Percentiles rank a stretch among this genome's conserved stretches.
Evolutionary conservation across 1,139 yeast genomes (phyloP).

Genomic region (Pichia sp.): DNA sequence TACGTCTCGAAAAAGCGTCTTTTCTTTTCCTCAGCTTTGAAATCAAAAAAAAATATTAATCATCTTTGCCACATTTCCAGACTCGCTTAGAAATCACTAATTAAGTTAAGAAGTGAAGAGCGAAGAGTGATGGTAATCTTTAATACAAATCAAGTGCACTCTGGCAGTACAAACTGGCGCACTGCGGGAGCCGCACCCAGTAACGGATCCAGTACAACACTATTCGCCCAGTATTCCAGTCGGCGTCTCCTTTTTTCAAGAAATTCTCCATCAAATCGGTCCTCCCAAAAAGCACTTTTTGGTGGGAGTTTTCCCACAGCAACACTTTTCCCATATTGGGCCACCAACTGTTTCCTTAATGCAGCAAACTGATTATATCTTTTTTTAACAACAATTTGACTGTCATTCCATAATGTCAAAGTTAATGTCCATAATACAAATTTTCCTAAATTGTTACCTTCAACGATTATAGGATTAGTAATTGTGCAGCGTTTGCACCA

Average conservation of each 20-base stretch:
- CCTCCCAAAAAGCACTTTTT: slow-evolving; percentile 32
- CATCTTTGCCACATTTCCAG: too few species aligned
- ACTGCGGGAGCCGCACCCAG: slow-evolving; percentile 52
- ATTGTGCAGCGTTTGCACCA: slow-evolving; percentile 27
- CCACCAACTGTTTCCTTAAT: slow-evolving; percentile 40
- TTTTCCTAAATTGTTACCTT: slow-evolving; percentile 28
- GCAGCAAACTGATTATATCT: slow-evolving; percentile 60
- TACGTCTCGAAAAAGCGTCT: too few species aligned
- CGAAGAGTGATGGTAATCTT: too few species aligned
- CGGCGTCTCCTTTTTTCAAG: slow-evolving; percentile 59
- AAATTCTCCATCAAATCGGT: slow-evolving; percentile 36
- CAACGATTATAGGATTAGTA: slow-evolving; percentile 26
- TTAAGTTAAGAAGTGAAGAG: too few species aligned
- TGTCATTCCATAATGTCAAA: slow-evolving; percentile 41
- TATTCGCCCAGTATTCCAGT: slow-evolving; percentile 66
- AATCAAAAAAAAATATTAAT: too few species aligned
- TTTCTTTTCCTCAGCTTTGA: too few species aligned
- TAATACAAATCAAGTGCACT: too few species aligned
- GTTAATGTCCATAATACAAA: slow-evolving; percentile 46
- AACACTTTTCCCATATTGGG: slow-evolving; percentile 36
- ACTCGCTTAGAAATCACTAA: too few species aligned
- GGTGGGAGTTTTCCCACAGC: slow-evolving; percentile 61
- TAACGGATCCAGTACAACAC: slow-evolving; percentile 25
- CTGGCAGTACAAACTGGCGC: slow-evolving; percentile 32
- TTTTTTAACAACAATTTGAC: slow-evolving; percentile 44